Evolutionary conservation across 2,329 filamentous ascomycete species (phyloP).

Genomic region (Ophiostoma piceae): DNA sequence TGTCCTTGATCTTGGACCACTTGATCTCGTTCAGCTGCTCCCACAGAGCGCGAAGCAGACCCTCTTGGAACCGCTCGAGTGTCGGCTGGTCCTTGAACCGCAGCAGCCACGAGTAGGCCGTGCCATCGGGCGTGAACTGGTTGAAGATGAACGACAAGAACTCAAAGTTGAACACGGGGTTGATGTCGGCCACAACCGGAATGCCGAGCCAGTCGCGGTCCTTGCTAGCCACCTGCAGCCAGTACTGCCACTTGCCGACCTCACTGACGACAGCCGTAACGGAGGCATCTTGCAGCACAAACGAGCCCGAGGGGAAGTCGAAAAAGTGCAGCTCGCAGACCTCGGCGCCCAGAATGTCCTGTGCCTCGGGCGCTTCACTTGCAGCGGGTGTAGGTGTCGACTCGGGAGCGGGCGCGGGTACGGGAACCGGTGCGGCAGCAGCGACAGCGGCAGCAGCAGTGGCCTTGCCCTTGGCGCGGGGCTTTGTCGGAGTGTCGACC

Average conservation of each 20-base stretch:
- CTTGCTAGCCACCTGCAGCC: conserved; percentile 75
- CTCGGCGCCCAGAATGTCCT: conserved; percentile 69
- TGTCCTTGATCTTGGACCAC: conserved; percentile 88
- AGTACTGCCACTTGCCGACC: conserved; percentile 88
- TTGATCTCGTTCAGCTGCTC: conserved; percentile 92
- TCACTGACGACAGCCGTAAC: conserved; percentile 79
- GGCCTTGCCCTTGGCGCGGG: conserved; percentile 5
- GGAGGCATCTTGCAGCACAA: conserved; percentile 69
- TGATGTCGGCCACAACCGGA: conserved; percentile 81
- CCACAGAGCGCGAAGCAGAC: conserved; percentile 92
- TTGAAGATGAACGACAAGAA: conserved; percentile 99
- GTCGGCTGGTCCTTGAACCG: conserved; percentile 80
- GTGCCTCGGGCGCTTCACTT: conserved; percentile 62
- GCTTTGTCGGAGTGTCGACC: conserved; percentile 32
- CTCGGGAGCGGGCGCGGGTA: conserved; percentile 18
- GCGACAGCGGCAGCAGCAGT: neutral
- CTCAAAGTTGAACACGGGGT: conserved; percentile 98
- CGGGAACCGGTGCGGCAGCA: conserved; percentile 16
- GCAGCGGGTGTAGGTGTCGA: conserved; percentile 40
- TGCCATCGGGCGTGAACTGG: conserved; percentile 81
- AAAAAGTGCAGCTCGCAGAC: conserved; percentile 86
- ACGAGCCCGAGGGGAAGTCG: conserved; percentile 81
- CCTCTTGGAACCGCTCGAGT: conserved; percentile 84
- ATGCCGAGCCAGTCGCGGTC: conserved; percentile 83
- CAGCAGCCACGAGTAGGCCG: conserved; percentile 91